Conservation (phyloP, 2,329 filamentous ascomycete species). For the Cordyceps cateniannulata region DNA sequence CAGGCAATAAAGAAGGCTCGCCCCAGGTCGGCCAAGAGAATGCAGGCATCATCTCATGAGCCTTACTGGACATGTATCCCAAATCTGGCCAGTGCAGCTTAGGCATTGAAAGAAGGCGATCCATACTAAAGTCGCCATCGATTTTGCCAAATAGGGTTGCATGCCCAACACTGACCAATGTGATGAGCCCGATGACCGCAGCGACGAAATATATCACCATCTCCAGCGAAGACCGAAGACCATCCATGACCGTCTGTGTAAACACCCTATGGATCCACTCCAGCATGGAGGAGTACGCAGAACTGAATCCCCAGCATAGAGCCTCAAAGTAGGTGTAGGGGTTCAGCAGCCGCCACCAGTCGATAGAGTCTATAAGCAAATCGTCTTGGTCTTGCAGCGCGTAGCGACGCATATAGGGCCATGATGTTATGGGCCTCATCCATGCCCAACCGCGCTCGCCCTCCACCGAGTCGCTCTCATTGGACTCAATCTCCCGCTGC, state of each 20-base stretch:
- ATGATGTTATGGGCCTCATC: constrained; percentile 17
- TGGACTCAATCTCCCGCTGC: constrained; percentile 17
- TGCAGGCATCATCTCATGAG: constrained; percentile 13
- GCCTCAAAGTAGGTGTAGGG: constrained; percentile 26
- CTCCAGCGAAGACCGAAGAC: constrained; percentile 12
- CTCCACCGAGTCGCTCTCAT: constrained; percentile 12
- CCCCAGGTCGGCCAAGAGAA: constrained; percentile 10
- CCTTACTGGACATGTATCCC: constrained; percentile 14
- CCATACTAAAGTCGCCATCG: constrained; percentile 10
- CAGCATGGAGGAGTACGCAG: constrained; percentile 17
- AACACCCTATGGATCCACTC: constrained; percentile 14
- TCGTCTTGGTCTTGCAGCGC: constrained; percentile 10
- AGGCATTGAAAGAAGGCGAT: constrained; percentile 2
- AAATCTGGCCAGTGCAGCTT: constrained; percentile 15
- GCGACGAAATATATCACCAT: constrained; percentile 1
- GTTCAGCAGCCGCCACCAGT: constrained; percentile 24
- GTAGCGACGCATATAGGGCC: constrained; percentile 15
- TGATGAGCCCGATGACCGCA: background rate
- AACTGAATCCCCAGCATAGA: constrained; percentile 19
- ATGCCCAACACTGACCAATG: constrained; percentile 3
- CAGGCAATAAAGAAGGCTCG: background rate
- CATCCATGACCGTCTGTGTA: constrained; percentile 11
- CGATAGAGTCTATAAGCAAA: constrained; percentile 2
- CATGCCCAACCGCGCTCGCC: constrained; percentile 17
- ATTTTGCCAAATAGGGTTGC: constrained; percentile 6